A percentile compares a stretch with the other conserved stretches of the same genome.
Evolutionary conservation across 345 rosid genomes (phyloP).

Genomic region (Syzygium grande): DNA sequence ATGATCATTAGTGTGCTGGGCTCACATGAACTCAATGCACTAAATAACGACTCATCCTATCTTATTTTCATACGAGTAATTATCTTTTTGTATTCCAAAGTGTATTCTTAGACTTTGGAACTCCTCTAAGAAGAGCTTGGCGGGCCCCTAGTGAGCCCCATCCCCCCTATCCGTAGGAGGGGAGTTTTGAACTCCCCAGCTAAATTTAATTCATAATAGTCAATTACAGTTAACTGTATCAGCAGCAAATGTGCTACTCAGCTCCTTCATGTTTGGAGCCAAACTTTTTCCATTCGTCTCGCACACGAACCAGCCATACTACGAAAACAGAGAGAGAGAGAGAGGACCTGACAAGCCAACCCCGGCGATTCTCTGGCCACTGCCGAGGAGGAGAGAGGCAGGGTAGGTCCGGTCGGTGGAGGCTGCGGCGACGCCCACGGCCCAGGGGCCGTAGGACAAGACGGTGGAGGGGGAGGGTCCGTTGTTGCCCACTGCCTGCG

Average conservation of each 20-base stretch:
- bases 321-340: not conserved
- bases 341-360: conserved; percentile 64
- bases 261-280: not conserved
- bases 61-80: not conserved
- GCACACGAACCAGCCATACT: not conserved
- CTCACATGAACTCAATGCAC: no score
- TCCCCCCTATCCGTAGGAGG: no score
- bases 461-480: conserved; percentile 63
- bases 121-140: no score
- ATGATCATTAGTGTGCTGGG: no score
- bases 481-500: conserved; percentile 73
- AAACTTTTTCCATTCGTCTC: not conserved
- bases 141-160: no score
- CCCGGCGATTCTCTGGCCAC: conserved; percentile 45
- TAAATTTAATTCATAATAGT: not conserved
- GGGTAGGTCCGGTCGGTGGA: conserved; percentile 56
- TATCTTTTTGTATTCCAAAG: no score
- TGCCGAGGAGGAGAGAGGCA: conserved; percentile 50
- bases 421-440: conserved; percentile 50
- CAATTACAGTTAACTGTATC: rapidly evolving
- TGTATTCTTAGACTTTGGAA: no score
- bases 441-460: conserved; percentile 83
- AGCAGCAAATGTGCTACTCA: not conserved
- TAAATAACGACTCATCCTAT: not conserved
- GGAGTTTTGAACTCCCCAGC: no score